Percentiles rank a stretch among this genome's conserved stretches.
phyloP scores from a whole-genome alignment of 108 stramenopile species.

The Nannochloropsis oceanica region DNA sequence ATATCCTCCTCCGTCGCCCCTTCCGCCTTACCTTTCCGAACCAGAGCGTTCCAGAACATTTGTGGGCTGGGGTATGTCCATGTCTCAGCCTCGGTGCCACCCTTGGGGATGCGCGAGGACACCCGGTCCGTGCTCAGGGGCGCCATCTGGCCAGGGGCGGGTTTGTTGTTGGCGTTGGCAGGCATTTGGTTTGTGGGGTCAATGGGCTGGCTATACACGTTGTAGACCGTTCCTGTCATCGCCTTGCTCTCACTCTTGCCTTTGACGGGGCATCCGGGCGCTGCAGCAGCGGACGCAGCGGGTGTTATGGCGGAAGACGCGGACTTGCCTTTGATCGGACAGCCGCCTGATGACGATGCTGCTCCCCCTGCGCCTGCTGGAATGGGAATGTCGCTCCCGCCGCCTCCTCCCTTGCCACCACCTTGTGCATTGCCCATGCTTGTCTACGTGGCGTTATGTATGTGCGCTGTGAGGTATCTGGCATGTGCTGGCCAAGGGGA shows the following conservation, averaged over 20 bases:
- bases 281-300: background rate
- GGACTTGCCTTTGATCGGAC: background rate
- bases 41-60: constrained; percentile 96
- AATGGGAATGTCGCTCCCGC: background rate
- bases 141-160: constrained; percentile 33
- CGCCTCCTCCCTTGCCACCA: background rate
- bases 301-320: background rate
- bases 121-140: constrained; percentile 69
- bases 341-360: background rate
- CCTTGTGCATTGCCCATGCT: background rate
- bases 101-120: constrained; percentile 68
- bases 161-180: constrained; percentile 31
- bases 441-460: too few species aligned
- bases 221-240: constrained; percentile 46
- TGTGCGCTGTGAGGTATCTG: too few species aligned
- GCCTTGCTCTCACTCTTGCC: background rate
- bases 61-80: constrained; percentile 94
- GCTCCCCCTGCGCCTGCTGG: background rate
- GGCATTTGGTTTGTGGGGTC: constrained; percentile 96
- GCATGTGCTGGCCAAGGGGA: too few species aligned
- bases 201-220: constrained; percentile 92
- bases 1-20: constrained; percentile 61
- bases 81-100: constrained; percentile 40
- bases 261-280: constrained; percentile 17
- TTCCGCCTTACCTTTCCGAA: constrained; percentile 77